Percentiles rank a stretch among this genome's conserved stretches.
These are phyloP conservation scores for Pachysolen tannophilus DNA, from an alignment of 805 yeast genomes.

Conservation along the genomic window DNA sequence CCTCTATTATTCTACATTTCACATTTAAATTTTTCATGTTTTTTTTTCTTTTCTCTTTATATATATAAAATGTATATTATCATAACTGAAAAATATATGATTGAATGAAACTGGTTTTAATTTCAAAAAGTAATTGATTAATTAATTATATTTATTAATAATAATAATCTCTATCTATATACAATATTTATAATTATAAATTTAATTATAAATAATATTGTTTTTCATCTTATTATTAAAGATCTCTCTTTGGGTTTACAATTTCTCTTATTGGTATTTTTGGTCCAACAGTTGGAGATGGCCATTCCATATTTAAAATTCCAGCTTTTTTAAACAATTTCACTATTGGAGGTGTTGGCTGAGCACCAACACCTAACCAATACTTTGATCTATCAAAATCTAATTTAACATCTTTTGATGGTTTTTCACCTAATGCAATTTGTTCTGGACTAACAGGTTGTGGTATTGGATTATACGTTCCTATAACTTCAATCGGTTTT, in stretches of 20 bases:
- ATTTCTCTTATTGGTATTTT: conserved; percentile 14
- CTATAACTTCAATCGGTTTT: conserved; percentile 89
- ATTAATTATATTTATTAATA: too few species aligned
- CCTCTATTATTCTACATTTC: too few species aligned
- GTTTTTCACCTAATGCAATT: conserved; percentile 42
- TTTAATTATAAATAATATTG: too few species aligned
- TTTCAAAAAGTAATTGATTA: too few species aligned
- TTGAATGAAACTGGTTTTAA: too few species aligned
- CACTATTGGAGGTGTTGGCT: conserved; percentile 77
- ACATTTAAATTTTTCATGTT: too few species aligned
- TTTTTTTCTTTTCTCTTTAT: too few species aligned
- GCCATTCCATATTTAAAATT: conserved; percentile 52
- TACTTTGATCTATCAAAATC: conserved; percentile 88
- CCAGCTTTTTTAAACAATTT: conserved; percentile 76
- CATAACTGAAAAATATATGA: too few species aligned
- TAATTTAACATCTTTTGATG: conserved; percentile 70
- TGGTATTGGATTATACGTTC: conserved; percentile 85
- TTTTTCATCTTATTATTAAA: too few species aligned
- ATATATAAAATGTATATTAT: too few species aligned
- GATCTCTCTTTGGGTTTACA: conserved; percentile 8
- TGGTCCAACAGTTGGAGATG: conserved; percentile 31
- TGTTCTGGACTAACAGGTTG: conserved; percentile 59
- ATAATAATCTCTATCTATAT: too few species aligned
- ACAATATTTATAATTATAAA: too few species aligned
- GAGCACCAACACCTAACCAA: conserved; percentile 98